Conservation (phyloP, 495 filamentous ascomycete species). For the Penicillium lividum region DNA sequence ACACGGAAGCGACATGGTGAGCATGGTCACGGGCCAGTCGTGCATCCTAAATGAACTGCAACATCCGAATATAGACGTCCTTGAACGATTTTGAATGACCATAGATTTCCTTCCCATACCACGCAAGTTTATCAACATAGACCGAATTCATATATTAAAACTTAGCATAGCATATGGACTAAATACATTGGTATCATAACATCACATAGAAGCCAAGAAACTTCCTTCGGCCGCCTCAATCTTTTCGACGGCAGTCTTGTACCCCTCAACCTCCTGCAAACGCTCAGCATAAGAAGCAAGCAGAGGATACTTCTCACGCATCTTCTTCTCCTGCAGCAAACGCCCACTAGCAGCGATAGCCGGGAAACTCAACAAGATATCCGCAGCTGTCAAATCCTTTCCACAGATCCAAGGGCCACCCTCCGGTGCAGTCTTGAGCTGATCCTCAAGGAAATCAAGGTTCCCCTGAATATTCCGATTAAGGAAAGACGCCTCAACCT, state of each 20-base stretch:
- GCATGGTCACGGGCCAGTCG: not conserved
- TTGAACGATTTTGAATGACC: not conserved
- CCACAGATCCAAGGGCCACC: conserved; percentile 73
- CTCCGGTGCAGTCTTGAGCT: conserved; percentile 63
- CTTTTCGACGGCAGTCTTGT: conserved; percentile 59
- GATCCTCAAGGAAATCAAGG: conserved; percentile 70
- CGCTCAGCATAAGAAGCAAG: conserved; percentile 62
- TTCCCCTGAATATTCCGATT: conserved; percentile 63
- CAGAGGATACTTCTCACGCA: conserved; percentile 59
- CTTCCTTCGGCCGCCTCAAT: conserved; percentile 62
- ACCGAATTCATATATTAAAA: not conserved
- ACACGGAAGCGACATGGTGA: not conserved
- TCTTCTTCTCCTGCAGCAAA: conserved; percentile 48
- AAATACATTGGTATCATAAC: not conserved
- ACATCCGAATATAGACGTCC: not conserved
- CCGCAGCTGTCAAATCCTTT: conserved; percentile 68
- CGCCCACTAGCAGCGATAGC: conserved; percentile 54
- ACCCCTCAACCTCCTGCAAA: conserved; percentile 63
- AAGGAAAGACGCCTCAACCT: conserved; percentile 61
- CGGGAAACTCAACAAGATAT: conserved; percentile 79
- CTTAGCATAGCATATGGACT: not conserved
- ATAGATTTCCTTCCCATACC: not conserved
- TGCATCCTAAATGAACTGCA: not conserved
- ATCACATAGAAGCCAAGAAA: conserved; percentile 46
- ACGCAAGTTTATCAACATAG: no score